These are phyloP conservation scores for Lathyrus tuberosus DNA, from an alignment of 306 rosid species.

Conservation along the genomic window DNA sequence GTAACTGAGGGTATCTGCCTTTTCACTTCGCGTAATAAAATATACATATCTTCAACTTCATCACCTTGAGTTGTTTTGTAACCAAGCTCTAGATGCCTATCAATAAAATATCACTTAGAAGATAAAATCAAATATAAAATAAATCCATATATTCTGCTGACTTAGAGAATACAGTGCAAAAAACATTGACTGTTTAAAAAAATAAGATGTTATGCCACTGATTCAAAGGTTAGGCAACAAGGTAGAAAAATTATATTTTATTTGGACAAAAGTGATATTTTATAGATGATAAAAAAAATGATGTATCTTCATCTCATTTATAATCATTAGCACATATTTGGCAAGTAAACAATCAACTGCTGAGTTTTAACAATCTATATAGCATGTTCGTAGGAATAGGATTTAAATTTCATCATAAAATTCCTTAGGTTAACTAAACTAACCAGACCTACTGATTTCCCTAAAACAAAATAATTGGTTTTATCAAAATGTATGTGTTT, in stretches of 20 bases:
- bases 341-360: not conserved
- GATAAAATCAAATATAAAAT: slow-evolving; percentile 28
- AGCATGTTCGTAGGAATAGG: not conserved
- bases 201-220: not conserved
- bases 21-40: slow-evolving; percentile 84
- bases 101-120: slow-evolving; percentile 34
- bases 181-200: not conserved
- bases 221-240: slow-evolving; percentile 6
- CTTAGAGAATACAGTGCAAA: not conserved
- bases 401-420: slow-evolving; percentile 15
- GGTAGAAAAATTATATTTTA: not conserved
- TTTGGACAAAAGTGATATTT: slow-evolving; percentile 7
- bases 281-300: slow-evolving; percentile 6
- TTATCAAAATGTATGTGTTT: slow-evolving; percentile 36
- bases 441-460: slow-evolving; percentile 27
- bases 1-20: slow-evolving; percentile 76
- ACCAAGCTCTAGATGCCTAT: slow-evolving; percentile 77
- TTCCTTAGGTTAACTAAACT: slow-evolving; percentile 22
- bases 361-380: not conserved
- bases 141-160: slow-evolving; percentile 11
- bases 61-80: slow-evolving; percentile 84
- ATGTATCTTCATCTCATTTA: not conserved
- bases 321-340: slow-evolving; percentile 8
- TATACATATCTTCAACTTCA: slow-evolving; percentile 94
- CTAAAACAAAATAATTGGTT: slow-evolving; percentile 36